phyloP scores from a whole-genome alignment of 768 basidiomycete species.

The Tephrocybe sp. region DNA sequence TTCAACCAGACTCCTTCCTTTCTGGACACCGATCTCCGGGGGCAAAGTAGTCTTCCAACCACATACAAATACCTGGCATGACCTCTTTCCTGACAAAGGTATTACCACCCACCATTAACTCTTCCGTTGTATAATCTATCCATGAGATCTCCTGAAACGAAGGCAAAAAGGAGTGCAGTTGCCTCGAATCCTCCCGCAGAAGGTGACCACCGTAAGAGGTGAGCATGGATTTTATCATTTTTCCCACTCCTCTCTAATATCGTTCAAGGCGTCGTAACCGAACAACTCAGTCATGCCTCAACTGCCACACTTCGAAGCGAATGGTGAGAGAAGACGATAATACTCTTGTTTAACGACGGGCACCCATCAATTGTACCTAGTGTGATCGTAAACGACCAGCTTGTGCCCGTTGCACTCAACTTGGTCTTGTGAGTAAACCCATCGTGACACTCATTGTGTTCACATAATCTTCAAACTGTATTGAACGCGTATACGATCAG shows the following conservation, averaged over 20 bases:
- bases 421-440: conserved; percentile 40
- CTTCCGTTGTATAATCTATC: conserved; percentile 16
- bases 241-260: background rate
- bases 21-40: conserved; percentile 17
- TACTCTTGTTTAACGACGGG: too few species aligned
- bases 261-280: conserved; percentile 57
- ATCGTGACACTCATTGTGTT: background rate
- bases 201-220: conserved; percentile 57
- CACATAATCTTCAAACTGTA: background rate
- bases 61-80: conserved; percentile 30
- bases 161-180: conserved; percentile 26
- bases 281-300: conserved; percentile 72
- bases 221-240: background rate
- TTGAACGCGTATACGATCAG: conserved; percentile 32
- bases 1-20: conserved; percentile 18
- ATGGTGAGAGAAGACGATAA: conserved; percentile 47
- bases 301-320: conserved; percentile 72
- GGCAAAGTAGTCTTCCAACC: conserved; percentile 17
- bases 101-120: too few species aligned
- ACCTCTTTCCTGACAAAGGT: conserved; percentile 11
- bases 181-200: conserved; percentile 36
- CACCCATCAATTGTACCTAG: conserved; percentile 23
- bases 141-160: conserved; percentile 29
- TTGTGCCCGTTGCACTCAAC: conserved; percentile 49
- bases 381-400: conserved; percentile 52